These are phyloP conservation scores for Sporopachydermia lactativora DNA, from an alignment of 805 yeast species.

Conservation along the genomic window DNA sequence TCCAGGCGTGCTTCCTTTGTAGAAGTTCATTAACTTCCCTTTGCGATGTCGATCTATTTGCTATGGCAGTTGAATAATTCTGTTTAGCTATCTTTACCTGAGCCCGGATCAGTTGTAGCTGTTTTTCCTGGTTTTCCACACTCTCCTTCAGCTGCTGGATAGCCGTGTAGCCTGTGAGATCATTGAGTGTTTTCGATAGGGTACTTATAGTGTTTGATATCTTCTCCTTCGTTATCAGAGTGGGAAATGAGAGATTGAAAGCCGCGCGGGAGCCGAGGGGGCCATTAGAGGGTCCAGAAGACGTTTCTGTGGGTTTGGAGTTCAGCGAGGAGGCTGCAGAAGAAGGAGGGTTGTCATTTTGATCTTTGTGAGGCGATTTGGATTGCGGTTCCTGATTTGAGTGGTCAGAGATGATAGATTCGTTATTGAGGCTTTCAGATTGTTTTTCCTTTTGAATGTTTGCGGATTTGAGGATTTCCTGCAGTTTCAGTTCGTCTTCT, in stretches of 20 bases:
- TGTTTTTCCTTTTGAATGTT: background rate
- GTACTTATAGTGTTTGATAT: background rate
- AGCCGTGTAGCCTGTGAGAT: slow-evolving; percentile 79
- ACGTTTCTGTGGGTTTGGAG: background rate
- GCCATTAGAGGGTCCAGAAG: background rate
- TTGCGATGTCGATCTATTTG: slow-evolving; percentile 55
- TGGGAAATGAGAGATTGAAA: background rate
- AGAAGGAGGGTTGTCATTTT: background rate
- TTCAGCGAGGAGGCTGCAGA: background rate
- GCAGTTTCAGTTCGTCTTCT: slow-evolving; percentile 1
- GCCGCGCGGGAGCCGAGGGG: background rate
- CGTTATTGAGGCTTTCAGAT: background rate
- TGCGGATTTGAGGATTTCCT: slow-evolving; percentile 1
- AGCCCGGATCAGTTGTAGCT: slow-evolving; percentile 33
- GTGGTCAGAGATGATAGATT: background rate
- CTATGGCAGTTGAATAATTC: slow-evolving; percentile 45
- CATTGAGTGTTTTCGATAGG: slow-evolving; percentile 52
- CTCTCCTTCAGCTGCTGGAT: slow-evolving; percentile 57
- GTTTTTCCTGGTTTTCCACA: slow-evolving; percentile 34
- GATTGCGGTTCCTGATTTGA: no score
- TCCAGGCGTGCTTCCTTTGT: slow-evolving; percentile 78
- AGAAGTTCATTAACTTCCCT: slow-evolving; percentile 75
- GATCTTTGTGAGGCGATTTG: no score
- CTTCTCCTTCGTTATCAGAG: background rate
- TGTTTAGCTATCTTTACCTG: slow-evolving; percentile 35